Evolutionary conservation across 805 yeast genomes (phyloP), one percentile per base, ranked within the genome.

Genomic region (Yarrowia sp.): DNA sequence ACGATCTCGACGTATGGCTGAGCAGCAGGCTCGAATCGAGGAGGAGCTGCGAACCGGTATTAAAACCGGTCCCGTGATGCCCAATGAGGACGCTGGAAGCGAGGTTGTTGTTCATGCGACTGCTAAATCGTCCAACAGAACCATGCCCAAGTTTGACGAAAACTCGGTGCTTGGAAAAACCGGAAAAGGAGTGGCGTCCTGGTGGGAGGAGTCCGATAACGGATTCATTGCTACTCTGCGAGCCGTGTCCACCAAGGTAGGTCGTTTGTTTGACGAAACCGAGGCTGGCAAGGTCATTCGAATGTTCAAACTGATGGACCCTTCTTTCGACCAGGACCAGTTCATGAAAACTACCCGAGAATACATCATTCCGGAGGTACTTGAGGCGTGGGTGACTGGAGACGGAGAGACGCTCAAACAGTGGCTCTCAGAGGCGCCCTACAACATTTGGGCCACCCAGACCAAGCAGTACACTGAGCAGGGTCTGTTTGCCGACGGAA

Each of bases 381-480:
- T 95, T 72, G 99, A 95, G 73, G 98, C 98, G 8, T 92, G 92
- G 77, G 90, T 90, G 66, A 88, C 88, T 70, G 97, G 97, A 69
- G 98, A 95, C 71, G 93, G 87, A 68, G 82, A 81, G 60, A 87
- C 87, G 18, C 82, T 95, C 74, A 90, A 92, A 76, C 79, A 81
- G 71, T 95, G 99, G 99, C 84, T 95, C 66, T 87, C 96, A 58
- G 99, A 95, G 78, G 98, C 98, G 33, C 98, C 99, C 48, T 93
- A 79, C 79, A 93, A 93, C 75, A 96, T 95, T 66, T 91, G 96
- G 84, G 85, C 89, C 69, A 96, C 97, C 38, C 90, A 89, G 75
- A 92, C 93, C 75, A 95, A 95, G 77, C 96, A 90, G 74, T 86
- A 91, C 75, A 84, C 88, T 74, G 96, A 92, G 72, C 96, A 92